Percentiles rank a stretch among this genome's conserved stretches.
Conservation (phyloP, 139 green algal genomes). For the Chlorella sp. region DNA sequence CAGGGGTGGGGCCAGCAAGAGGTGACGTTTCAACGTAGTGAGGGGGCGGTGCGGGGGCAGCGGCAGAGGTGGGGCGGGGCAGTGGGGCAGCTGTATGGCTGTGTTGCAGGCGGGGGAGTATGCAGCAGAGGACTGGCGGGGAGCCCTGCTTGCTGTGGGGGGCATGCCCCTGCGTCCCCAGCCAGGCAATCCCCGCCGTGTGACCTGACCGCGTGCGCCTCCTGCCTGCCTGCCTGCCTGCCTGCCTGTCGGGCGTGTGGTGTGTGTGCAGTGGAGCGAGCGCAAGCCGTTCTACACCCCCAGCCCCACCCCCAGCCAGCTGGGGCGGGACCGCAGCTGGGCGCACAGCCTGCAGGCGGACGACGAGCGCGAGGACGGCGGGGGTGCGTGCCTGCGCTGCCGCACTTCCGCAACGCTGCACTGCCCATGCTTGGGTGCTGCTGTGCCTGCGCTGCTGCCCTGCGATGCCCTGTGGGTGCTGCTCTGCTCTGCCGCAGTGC, state of each 20-base stretch:
- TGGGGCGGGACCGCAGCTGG: constrained; percentile 27
- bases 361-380: constrained; percentile 23
- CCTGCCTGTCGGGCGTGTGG: not conserved
- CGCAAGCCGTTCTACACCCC: constrained; percentile 16
- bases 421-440: not conserved
- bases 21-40: too few species aligned
- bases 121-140: too few species aligned
- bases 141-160: too few species aligned
- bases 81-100: too few species aligned
- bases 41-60: too few species aligned
- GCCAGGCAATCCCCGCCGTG: too few species aligned
- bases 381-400: not conserved
- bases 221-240: not conserved
- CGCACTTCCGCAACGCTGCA: not conserved
- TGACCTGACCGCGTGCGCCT: too few species aligned
- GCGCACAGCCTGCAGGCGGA: constrained; percentile 23
- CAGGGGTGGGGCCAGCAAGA: not conserved
- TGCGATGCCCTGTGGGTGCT: not conserved
- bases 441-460: not conserved
- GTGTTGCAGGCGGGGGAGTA: too few species aligned
- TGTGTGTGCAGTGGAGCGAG: constrained; percentile 13
- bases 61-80: too few species aligned
- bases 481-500: not conserved
- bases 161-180: too few species aligned
- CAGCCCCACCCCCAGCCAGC: not conserved